Percentiles rank a stretch among this genome's conserved stretches.
Conservation (phyloP, 1,284 basidiomycete species). For the Xerocomus amazonicus region DNA sequence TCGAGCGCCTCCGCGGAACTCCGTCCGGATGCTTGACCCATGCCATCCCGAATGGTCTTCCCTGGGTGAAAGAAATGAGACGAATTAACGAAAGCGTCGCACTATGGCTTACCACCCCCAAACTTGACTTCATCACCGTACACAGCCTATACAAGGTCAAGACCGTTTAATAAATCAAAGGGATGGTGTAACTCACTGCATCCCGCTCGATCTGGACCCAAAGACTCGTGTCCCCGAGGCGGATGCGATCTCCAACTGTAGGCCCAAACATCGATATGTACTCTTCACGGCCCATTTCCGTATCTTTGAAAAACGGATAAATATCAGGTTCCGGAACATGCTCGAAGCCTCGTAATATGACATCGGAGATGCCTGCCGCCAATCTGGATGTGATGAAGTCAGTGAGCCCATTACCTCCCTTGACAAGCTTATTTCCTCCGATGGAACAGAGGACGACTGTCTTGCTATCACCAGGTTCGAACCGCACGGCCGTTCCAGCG, state of each 20-base stretch:
- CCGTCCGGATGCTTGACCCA: slow-evolving; percentile 87
- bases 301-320: slow-evolving; percentile 45
- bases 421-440: slow-evolving; percentile 67
- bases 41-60: slow-evolving; percentile 92
- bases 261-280: slow-evolving; percentile 96
- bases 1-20: slow-evolving; percentile 74
- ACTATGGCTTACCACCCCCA: slow-evolving; percentile 67
- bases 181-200: slow-evolving; percentile 46
- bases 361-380: slow-evolving; percentile 9
- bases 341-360: slow-evolving; percentile 47
- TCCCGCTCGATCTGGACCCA: slow-evolving; percentile 95
- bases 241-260: slow-evolving; percentile 85
- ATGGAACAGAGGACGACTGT: slow-evolving; percentile 82
- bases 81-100: slow-evolving; percentile 8
- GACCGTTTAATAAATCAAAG: background rate
- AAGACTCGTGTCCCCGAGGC: slow-evolving; percentile 85
- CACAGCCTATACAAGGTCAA: slow-evolving; percentile 45
- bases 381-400: slow-evolving; percentile 41
- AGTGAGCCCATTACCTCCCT: slow-evolving; percentile 81
- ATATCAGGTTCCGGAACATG: slow-evolving; percentile 62
- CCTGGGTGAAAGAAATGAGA: slow-evolving; percentile 41
- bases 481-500: slow-evolving; percentile 92
- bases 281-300: slow-evolving; percentile 56
- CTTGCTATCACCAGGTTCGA: slow-evolving; percentile 91
- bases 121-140: slow-evolving; percentile 99